Evolutionary conservation across 305 asterid genomes (phyloP).

Genomic region (Coffea humblotiana): DNA sequence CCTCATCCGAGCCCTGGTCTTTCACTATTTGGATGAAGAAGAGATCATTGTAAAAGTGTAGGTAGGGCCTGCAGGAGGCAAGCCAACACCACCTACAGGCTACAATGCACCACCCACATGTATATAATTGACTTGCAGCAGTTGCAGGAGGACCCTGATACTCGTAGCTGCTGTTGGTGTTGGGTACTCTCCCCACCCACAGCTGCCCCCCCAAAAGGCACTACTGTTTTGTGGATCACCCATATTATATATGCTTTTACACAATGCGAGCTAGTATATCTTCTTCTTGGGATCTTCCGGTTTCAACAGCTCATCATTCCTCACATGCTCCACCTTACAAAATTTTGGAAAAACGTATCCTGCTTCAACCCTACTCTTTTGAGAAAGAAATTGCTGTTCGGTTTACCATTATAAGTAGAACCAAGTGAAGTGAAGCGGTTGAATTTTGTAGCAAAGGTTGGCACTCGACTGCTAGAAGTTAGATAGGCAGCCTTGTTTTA

Average conservation of each 20-base stretch:
- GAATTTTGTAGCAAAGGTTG: not conserved
- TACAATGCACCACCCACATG: not conserved
- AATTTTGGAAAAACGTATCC: too few species aligned
- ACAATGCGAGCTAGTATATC: not conserved
- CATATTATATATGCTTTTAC: not conserved
- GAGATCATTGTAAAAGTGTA: not conserved
- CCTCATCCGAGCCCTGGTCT: not conserved
- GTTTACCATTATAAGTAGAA: not conserved
- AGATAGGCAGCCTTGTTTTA: not conserved
- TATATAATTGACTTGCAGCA: not conserved
- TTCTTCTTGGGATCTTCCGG: not conserved
- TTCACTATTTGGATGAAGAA: not conserved
- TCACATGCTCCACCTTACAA: not conserved
- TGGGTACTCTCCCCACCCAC: not conserved
- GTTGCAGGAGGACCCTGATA: not conserved
- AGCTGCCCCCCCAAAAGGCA: not conserved
- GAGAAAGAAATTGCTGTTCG: not conserved
- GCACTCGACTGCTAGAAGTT: not conserved
- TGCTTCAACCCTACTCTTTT: not conserved
- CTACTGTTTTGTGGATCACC: not conserved
- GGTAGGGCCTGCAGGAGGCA: not conserved
- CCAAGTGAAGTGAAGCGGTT: not conserved
- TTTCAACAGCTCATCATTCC: not conserved
- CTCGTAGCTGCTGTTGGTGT: not conserved
- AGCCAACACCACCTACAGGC: not conserved